phyloP scores from a whole-genome alignment of 1,139 yeast genomes.

The Debaryomyces fabryi region DNA sequence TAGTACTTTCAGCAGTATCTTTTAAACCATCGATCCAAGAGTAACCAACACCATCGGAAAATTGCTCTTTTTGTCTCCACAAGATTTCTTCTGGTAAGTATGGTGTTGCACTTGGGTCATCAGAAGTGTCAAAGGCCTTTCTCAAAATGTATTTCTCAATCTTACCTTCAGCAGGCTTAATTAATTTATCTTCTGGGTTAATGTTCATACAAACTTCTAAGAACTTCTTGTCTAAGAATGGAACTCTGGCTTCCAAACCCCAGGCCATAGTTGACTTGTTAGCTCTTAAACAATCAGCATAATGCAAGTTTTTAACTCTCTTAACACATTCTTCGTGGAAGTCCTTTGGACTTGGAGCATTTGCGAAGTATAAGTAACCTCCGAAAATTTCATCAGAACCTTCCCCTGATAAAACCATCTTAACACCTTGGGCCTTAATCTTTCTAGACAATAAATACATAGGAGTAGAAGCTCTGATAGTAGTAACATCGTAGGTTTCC shows the following conservation, averaged over 20 bases:
- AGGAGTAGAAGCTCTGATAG: slow-evolving; percentile 98
- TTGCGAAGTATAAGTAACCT: slow-evolving; percentile 95
- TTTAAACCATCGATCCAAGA: slow-evolving; percentile 98
- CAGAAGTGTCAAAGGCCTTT: slow-evolving; percentile 92
- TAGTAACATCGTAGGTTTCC: slow-evolving; percentile 98
- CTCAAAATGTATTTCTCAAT: slow-evolving; percentile 95
- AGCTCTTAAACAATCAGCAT: slow-evolving; percentile 97
- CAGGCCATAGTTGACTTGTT: slow-evolving; percentile 99
- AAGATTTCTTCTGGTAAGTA: slow-evolving; percentile 94
- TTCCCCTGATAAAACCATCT: slow-evolving; percentile 98
- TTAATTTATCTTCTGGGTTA: slow-evolving; percentile 88
- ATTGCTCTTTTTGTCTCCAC: slow-evolving; percentile 99
- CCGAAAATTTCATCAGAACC: slow-evolving; percentile 99
- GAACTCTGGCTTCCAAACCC: slow-evolving; percentile 99
- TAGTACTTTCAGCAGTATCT: slow-evolving; percentile 87
- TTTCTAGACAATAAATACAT: slow-evolving; percentile 95
- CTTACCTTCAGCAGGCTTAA: slow-evolving; percentile 64
- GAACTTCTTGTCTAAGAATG: slow-evolving; percentile 94
- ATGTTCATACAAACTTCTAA: slow-evolving; percentile 93
- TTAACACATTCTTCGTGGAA: slow-evolving; percentile 95
- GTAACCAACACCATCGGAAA: slow-evolving; percentile 99
- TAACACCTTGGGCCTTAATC: slow-evolving; percentile 98
- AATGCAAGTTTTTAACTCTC: slow-evolving; percentile 95
- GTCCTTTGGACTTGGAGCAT: slow-evolving; percentile 89
- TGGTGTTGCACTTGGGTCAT: slow-evolving; percentile 69